Base-by-base conservation (phyloP, 352 stramenopile species). In the Phytopythium vexans region DNA sequence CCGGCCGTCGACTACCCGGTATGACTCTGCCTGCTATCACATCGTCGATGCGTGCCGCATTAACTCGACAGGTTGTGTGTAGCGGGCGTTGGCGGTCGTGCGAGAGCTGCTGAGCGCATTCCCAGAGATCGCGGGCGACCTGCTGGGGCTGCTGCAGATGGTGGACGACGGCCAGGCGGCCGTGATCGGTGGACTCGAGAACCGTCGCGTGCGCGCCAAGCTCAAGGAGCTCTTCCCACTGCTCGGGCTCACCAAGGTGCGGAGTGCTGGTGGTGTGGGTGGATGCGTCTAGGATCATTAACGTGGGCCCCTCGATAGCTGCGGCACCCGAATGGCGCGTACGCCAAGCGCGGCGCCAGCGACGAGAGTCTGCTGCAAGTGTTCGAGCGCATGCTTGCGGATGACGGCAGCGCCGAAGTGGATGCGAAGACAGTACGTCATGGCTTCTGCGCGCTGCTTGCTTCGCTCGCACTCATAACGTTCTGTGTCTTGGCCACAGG, bases 141-240 rank as follows among this genome's bases (percentile, higher is more conserved):
- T 95, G 35, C 45, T 91, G 15, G 47, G 35, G 27, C 58, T 95
- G 36, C 56, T 95, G 31, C 81, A 91, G 62, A 86, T 88, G 78
- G 45, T 95, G 48, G 77, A 93, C 49, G 66, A 86, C 35, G 82
- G 85, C 14, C 66, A 92, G 56, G 71, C 84, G 21, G 85, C 77
- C 15, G 69, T 93, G 33, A 86, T 93, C 65, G 72, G 74, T 4
- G 85, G 79, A 37, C 85, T 95, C 21, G 70, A 87, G 54, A 92
- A 95, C 66, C 62, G 55, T 41, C 69, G 68, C 54, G 86, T 95
- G 40, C 78, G 73, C 21, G 62, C 59, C 8, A 75, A 88, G 54
- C 70, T 95, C 0, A 75, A 80, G 41, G 53, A 64, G 49, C 68
- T 94, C 1, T 92, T 93, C 43, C 82, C 82, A 32, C 56, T 94